Evolutionary conservation across 176 grass and related monocot genomes (phyloP), one percentile per base, ranked within the genome.

Genomic region (Leersia perrieri): DNA sequence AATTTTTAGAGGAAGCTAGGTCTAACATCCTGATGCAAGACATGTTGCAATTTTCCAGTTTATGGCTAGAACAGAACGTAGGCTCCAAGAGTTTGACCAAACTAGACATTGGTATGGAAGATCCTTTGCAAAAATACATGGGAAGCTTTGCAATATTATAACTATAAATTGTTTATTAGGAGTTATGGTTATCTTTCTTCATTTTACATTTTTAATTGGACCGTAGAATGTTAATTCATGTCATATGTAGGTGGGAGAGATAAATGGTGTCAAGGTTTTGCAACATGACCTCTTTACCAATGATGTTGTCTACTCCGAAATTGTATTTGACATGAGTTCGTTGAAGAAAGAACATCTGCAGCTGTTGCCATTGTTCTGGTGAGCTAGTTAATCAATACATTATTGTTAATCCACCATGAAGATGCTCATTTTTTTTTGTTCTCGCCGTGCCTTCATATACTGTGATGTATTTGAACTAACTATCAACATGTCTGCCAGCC

Each of bases 261-360:
- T 99, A 86, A 92, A 90, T 18, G 96, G 96, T 69, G 90, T 91
- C 53, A 99, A 90, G 85, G 79, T 95, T 88, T 92, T 99, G 89
- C 96, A 95, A 76, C 96, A 99, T 79, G 96, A 99, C 82, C 92
- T 99, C 72, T 99, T 95, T 72, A 99, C 96, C 57, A 99, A 99
- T 88, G 92, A 99, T 76, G 90, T 99, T 25, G 15, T 99, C 57
- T 99, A 99, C 75, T 90, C 92, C 0, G 92, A 99, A 88, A 87
- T 91, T 86, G 88, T 95, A 79, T 95, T 99, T 90, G 96, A 99
- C 65, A 87, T 99, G 96, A 79, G 90, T 87, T 90, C 82, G 11
- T 86, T 95, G 72, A 99, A 88, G 88, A 99, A 95, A 88, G 92
- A 95, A 74, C 90, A 93, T 82, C 88, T 93, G 74, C 90, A 99